Conservation (phyloP, 1,284 basidiomycete genomes). For the Meripilus lineatus region DNA sequence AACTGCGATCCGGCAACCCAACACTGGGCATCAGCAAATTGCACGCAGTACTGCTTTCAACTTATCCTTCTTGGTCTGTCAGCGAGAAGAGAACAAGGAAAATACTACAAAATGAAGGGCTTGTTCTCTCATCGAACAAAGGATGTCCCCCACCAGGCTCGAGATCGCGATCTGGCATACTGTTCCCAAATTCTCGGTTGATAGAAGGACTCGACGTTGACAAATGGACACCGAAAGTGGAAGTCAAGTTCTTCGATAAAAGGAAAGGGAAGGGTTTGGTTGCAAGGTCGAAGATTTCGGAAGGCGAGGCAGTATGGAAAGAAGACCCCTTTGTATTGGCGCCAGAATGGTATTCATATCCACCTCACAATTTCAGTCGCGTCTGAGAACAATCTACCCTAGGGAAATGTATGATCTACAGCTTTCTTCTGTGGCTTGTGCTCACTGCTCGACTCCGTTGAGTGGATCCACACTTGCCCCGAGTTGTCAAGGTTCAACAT, state of each 20-base stretch:
- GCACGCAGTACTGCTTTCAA: conserved; percentile 54
- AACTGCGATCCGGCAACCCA: conserved; percentile 49
- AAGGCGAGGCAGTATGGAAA: conserved; percentile 78
- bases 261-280: conserved; percentile 83
- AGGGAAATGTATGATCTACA: conserved; percentile 75
- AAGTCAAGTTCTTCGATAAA: conserved; percentile 65
- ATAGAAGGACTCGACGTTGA: conserved; percentile 60
- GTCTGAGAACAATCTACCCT: neutral
- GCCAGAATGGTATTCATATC: conserved; percentile 55
- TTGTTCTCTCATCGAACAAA: conserved; percentile 31
- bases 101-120: conserved; percentile 55
- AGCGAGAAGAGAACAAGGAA: conserved; percentile 80
- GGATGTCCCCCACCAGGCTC: conserved; percentile 5
- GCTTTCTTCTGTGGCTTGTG: conserved; percentile 49
- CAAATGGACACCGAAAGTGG: conserved; percentile 60
- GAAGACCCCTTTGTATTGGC: conserved; percentile 74
- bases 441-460: conserved; percentile 64
- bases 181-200: conserved; percentile 61
- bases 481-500: conserved; percentile 38
- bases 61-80: conserved; percentile 66
- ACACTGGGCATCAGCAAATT: conserved; percentile 68
- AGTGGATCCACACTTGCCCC: conserved; percentile 42
- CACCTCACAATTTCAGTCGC: neutral
- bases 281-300: conserved; percentile 57
- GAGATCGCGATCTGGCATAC: too few species aligned